A percentile compares a stretch with the other conserved stretches of the same genome.
Conservation (phyloP, 148 eudicot genomes). For the Hydrangea macrophylla region DNA sequence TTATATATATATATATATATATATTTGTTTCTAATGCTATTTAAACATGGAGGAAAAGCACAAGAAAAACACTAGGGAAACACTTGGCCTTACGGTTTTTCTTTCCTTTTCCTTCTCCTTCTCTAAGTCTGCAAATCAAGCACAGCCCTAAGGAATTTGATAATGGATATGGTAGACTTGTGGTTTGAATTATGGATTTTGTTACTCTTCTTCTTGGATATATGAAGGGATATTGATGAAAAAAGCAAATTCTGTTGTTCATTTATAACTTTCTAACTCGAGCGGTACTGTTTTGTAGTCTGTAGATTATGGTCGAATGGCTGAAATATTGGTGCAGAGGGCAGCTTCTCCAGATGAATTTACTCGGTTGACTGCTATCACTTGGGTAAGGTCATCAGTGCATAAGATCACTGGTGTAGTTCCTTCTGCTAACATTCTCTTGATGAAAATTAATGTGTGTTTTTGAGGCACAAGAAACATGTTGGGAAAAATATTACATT, state of each 20-base stretch:
- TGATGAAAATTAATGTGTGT: slow-evolving; percentile 4
- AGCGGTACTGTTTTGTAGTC: slow-evolving; percentile 61
- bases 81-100: too few relatives aligned
- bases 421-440: slow-evolving; percentile 7
- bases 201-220: too few relatives aligned
- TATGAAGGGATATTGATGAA: background rate
- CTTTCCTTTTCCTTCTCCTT: too few relatives aligned
- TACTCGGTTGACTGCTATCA: slow-evolving; percentile 92
- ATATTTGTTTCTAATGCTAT: too few relatives aligned
- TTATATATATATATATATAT: too few relatives aligned
- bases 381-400: slow-evolving; percentile 64
- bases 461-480: background rate
- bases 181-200: background rate
- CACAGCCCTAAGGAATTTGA: slow-evolving; percentile 8
- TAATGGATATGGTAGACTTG: background rate
- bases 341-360: slow-evolving; percentile 88
- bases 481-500: background rate
- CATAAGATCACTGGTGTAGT: background rate
- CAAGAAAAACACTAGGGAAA: too few relatives aligned
- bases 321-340: slow-evolving; percentile 95
- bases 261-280: slow-evolving; percentile 31
- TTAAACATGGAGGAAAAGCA: too few relatives aligned
- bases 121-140: too few relatives aligned
- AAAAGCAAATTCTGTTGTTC: slow-evolving; percentile 11
- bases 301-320: slow-evolving; percentile 99